Percentiles rank a stretch among this genome's conserved stretches.
These are phyloP conservation scores for Benincasa hispida DNA, from an alignment of 306 rosid genomes.

Conservation along the genomic window DNA sequence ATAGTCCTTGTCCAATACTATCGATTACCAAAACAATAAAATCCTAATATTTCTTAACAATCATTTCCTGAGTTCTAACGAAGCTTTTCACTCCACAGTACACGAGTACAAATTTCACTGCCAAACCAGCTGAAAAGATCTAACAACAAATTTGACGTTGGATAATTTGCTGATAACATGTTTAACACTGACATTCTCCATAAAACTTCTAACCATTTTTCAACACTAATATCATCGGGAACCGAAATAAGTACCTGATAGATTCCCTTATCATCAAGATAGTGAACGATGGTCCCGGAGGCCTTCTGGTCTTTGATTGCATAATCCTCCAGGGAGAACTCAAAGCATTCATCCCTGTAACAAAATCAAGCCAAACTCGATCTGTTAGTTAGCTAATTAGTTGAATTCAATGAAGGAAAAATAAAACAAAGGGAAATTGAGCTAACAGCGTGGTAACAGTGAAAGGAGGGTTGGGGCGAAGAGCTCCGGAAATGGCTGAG, in stretches of 20 bases:
- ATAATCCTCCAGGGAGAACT: constrained; percentile 49
- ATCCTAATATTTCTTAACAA: not conserved
- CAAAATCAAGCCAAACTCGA: not conserved
- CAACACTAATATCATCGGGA: not conserved
- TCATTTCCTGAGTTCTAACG: not conserved
- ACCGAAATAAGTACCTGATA: constrained; percentile 25
- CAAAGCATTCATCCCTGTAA: constrained; percentile 48
- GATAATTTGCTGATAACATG: not conserved
- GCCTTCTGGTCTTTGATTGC: constrained; percentile 50
- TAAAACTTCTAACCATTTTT: not conserved
- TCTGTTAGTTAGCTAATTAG: not conserved
- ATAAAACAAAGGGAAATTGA: not conserved
- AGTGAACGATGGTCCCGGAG: constrained; percentile 47
- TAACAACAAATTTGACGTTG: not conserved
- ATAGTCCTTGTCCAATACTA: not conserved
- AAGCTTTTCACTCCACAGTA: not conserved
- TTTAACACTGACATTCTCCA: not conserved
- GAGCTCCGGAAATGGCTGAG: constrained; percentile 38
- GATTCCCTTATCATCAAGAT: constrained; percentile 34
- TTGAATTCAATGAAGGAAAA: not conserved
- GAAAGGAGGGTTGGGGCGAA: constrained; percentile 28
- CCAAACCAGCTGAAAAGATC: not conserved
- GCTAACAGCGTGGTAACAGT: constrained; percentile 30
- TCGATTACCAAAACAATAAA: not conserved
- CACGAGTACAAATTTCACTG: not conserved